Evolutionary conservation across 768 basidiomycete species (phyloP).

Genomic region (Podaxis sp.): DNA sequence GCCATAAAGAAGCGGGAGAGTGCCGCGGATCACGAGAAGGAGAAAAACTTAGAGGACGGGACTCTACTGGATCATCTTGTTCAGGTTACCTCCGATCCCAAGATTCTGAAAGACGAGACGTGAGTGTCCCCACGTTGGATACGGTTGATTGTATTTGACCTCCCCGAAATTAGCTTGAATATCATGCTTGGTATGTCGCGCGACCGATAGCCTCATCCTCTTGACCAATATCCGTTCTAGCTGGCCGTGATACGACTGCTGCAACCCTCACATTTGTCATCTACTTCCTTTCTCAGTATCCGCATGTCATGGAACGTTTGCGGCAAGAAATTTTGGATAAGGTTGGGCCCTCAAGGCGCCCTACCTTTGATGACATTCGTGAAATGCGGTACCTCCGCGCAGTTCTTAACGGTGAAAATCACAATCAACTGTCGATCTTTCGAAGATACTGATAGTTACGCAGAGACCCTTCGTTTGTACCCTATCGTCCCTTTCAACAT

Average conservation of each 20-base stretch:
- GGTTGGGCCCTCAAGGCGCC: conserved; percentile 48
- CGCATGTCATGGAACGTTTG: conserved; percentile 44
- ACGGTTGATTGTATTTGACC: neutral
- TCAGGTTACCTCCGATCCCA: conserved; percentile 44
- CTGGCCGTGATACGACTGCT: conserved; percentile 48
- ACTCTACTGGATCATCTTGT: conserved; percentile 61
- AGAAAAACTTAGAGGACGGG: conserved; percentile 34
- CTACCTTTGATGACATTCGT: conserved; percentile 38
- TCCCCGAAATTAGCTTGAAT: conserved; percentile 31
- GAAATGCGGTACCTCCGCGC: conserved; percentile 67
- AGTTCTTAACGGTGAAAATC: conserved; percentile 55
- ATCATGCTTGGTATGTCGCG: conserved; percentile 40
- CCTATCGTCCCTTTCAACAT: conserved; percentile 59
- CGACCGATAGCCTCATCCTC: neutral
- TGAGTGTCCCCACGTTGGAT: conserved; percentile 18
- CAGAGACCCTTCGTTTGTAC: conserved; percentile 56
- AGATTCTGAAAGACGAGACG: conserved; percentile 50
- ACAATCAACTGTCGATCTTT: neutral
- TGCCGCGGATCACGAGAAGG: conserved; percentile 21
- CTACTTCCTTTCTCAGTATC: conserved; percentile 52
- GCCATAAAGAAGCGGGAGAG: conserved; percentile 43
- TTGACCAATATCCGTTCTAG: conserved; percentile 19
- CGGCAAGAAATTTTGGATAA: conserved; percentile 55
- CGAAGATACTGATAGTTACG: neutral
- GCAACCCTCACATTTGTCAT: conserved; percentile 42